Evolutionary conservation across 352 stramenopile species (phyloP).

Genomic region (Pythium periplocum): DNA sequence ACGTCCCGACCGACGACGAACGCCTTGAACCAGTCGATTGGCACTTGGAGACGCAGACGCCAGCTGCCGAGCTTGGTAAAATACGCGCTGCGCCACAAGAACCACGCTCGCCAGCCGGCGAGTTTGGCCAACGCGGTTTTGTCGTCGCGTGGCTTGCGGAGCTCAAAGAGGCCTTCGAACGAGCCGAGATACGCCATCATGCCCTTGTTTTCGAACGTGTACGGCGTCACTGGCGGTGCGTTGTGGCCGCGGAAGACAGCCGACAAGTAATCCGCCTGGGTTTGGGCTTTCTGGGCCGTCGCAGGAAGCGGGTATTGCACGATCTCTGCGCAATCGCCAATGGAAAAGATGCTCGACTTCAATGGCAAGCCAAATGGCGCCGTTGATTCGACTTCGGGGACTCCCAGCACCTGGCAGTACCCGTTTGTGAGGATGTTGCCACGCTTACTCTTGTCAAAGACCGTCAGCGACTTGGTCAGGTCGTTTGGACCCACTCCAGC

Average conservation of each 20-base stretch:
- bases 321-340: constrained; percentile 93
- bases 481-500: constrained; percentile 73
- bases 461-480: constrained; percentile 67
- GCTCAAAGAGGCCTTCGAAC: constrained; percentile 90
- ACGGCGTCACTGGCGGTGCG: constrained; percentile 39
- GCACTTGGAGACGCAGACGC: constrained; percentile 92
- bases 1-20: constrained; percentile 96
- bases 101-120: constrained; percentile 86
- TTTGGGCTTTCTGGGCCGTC: constrained; percentile 90
- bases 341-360: constrained; percentile 90
- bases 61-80: constrained; percentile 93
- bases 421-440: constrained; percentile 83
- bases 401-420: constrained; percentile 72
- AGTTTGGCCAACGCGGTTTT: constrained; percentile 42
- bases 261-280: constrained; percentile 62
- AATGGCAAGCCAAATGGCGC: constrained; percentile 59
- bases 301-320: constrained; percentile 84
- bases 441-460: constrained; percentile 74
- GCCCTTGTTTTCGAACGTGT: constrained; percentile 79
- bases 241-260: constrained; percentile 53
- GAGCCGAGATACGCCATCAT: constrained; percentile 94
- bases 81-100: constrained; percentile 94
- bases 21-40: constrained; percentile 96
- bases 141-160: constrained; percentile 37
- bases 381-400: constrained; percentile 45